phyloP scores from a whole-genome alignment of 2,329 filamentous ascomycete species.

The Stagonosporopsis tanaceti region DNA sequence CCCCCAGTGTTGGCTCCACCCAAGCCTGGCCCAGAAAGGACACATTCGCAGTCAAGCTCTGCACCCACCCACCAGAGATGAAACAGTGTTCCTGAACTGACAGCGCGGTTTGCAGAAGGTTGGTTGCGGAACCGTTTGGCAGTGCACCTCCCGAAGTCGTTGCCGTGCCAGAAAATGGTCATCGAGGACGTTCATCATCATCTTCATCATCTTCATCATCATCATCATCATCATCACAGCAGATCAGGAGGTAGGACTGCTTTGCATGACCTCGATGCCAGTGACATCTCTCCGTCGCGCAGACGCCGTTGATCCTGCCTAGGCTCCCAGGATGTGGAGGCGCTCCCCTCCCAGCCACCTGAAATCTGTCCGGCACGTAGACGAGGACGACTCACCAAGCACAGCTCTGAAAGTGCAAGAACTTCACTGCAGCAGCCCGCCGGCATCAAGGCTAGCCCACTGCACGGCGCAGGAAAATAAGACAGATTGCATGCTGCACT shows the following conservation, averaged over 20 bases:
- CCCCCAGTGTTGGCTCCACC: conserved; percentile 27
- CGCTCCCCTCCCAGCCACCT: conserved; percentile 14
- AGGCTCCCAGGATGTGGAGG: conserved; percentile 11
- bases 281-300: conserved; percentile 13
- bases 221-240: neutral
- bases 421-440: conserved; percentile 6
- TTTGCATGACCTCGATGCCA: neutral
- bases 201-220: too few species aligned
- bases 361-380: neutral
- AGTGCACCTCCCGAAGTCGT: neutral
- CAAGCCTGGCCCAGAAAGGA: conserved; percentile 22
- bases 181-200: neutral
- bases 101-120: conserved; percentile 11
- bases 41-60: conserved; percentile 26
- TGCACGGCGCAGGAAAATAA: neutral
- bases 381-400: neutral
- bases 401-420: neutral
- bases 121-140: neutral
- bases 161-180: neutral
- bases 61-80: conserved; percentile 9
- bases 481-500: conserved; percentile 4
- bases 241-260: neutral
- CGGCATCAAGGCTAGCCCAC: neutral
- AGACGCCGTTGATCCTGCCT: conserved; percentile 10
- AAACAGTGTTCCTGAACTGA: conserved; percentile 14